Percentiles rank a stretch among this genome's conserved stretches.
These are phyloP conservation scores for Saccharomycopsis sp. DNA, from an alignment of 805 yeast species.

Conservation along the genomic window DNA sequence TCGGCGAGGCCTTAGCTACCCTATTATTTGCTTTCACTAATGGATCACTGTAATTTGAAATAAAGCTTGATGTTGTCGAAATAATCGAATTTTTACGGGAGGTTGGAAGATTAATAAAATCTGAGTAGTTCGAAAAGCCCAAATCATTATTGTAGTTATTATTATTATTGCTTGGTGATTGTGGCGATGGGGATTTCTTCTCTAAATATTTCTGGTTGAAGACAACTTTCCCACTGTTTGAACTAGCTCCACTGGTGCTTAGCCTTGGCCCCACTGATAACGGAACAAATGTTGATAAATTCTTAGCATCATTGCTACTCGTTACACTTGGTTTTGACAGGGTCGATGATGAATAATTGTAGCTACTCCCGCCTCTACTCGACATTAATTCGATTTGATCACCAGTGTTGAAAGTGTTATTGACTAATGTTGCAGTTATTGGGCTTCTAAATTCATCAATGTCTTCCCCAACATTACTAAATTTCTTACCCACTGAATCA, in stretches of 20 bases:
- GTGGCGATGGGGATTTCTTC: slow-evolving; percentile 2
- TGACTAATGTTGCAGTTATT: slow-evolving; percentile 1
- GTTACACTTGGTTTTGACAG: no score
- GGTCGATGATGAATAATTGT: no score
- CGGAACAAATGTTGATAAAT: no score
- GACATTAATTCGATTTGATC: background rate
- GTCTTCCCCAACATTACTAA: background rate
- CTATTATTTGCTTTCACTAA: no score
- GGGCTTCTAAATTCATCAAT: slow-evolving; percentile 6
- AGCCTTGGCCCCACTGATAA: background rate
- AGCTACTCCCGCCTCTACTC: background rate
- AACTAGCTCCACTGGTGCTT: background rate
- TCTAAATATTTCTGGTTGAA: slow-evolving; percentile 15
- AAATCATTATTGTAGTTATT: background rate
- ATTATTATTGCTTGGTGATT: background rate
- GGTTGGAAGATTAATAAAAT: slow-evolving; percentile 18
- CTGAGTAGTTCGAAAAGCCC: slow-evolving; percentile 1
- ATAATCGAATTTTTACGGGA: slow-evolving; percentile 19
- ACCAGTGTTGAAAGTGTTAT: background rate
- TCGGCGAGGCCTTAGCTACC: background rate
- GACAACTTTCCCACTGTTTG: slow-evolving; percentile 4
- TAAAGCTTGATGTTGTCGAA: slow-evolving; percentile 11
- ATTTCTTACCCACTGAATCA: background rate
- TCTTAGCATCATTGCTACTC: no score
- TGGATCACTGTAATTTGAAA: slow-evolving; percentile 5